These are phyloP conservation scores for Botrytis cinerea DNA, from an alignment of 2,329 filamentous ascomycete species.

Conservation along the genomic window DNA sequence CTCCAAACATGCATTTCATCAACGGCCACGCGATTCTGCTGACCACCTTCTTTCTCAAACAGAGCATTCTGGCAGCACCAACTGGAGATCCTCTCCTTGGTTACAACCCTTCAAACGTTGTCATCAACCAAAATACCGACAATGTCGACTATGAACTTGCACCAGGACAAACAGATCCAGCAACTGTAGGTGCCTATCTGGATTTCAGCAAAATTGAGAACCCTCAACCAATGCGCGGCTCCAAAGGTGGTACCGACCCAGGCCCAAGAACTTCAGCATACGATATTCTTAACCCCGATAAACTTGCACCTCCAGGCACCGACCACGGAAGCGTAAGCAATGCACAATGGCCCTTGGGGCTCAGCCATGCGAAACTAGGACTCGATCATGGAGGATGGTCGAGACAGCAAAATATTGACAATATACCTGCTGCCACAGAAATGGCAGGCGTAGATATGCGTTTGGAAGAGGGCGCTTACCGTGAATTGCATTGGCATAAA, in stretches of 20 bases:
- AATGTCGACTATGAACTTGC: slow-evolving; percentile 47
- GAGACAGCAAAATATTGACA: slow-evolving; percentile 68
- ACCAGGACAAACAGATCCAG: slow-evolving; percentile 52
- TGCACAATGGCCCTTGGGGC: slow-evolving; percentile 65
- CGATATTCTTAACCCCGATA: slow-evolving; percentile 69
- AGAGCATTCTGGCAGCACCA: slow-evolving; percentile 29
- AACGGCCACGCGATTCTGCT: slow-evolving; percentile 19
- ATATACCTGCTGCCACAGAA: slow-evolving; percentile 66
- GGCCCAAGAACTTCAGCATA: slow-evolving; percentile 68
- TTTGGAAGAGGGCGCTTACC: slow-evolving; percentile 69
- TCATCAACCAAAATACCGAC: slow-evolving; percentile 43
- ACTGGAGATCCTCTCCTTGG: slow-evolving; percentile 43
- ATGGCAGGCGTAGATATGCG: slow-evolving; percentile 79
- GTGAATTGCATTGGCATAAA: slow-evolving; percentile 80
- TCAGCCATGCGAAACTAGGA: slow-evolving; percentile 49
- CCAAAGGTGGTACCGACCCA: slow-evolving; percentile 52
- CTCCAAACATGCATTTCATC: background rate
- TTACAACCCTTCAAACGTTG: slow-evolving; percentile 44
- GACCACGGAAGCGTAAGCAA: slow-evolving; percentile 71
- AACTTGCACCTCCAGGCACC: slow-evolving; percentile 71
- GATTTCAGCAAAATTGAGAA: slow-evolving; percentile 54
- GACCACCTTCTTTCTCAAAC: slow-evolving; percentile 18
- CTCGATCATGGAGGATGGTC: slow-evolving; percentile 72
- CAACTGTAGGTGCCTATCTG: slow-evolving; percentile 53
- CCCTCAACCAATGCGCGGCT: slow-evolving; percentile 58